These are phyloP conservation scores for Talaromyces marneffei DNA, from an alignment of 2,329 filamentous ascomycete species.

Conservation along the genomic window DNA sequence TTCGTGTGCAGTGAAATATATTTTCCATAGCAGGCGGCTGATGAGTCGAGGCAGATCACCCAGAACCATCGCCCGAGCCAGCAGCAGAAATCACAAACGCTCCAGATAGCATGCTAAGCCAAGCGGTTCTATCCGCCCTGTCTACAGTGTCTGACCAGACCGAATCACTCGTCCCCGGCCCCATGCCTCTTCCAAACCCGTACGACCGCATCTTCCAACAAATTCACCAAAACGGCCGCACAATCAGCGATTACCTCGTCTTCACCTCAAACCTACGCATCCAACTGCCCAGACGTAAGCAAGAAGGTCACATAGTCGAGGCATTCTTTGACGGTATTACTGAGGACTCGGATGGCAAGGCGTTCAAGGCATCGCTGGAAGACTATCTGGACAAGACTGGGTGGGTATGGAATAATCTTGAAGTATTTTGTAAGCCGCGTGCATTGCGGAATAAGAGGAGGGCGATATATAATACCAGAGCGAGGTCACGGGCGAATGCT, in stretches of 20 bases:
- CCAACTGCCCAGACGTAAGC: slow-evolving; percentile 15
- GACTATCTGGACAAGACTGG: slow-evolving; percentile 20
- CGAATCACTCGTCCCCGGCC: slow-evolving; percentile 3
- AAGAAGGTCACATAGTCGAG: slow-evolving; percentile 22
- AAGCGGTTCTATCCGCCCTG: background rate
- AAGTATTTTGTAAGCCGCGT: slow-evolving; percentile 7
- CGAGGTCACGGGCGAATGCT: background rate
- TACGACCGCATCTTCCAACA: background rate
- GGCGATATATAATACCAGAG: background rate
- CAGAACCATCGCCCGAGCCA: background rate
- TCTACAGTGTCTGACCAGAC: background rate
- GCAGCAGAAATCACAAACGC: background rate
- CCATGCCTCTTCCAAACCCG: background rate
- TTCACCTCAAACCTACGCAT: slow-evolving; percentile 19
- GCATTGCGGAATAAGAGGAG: background rate
- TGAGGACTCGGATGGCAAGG: slow-evolving; percentile 9
- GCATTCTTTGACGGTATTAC: slow-evolving; percentile 29
- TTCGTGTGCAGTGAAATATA: background rate
- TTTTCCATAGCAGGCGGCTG: background rate
- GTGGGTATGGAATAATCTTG: slow-evolving; percentile 25
- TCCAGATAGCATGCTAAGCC: background rate
- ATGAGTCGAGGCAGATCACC: background rate
- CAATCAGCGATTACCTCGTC: slow-evolving; percentile 25
- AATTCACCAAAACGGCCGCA: slow-evolving; percentile 21
- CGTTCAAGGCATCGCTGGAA: slow-evolving; percentile 18